A percentile compares a stretch with the other conserved stretches of the same genome.
Conservation (phyloP, 2,329 filamentous ascomycete species). For the Dendrostoma leiphaemia region DNA sequence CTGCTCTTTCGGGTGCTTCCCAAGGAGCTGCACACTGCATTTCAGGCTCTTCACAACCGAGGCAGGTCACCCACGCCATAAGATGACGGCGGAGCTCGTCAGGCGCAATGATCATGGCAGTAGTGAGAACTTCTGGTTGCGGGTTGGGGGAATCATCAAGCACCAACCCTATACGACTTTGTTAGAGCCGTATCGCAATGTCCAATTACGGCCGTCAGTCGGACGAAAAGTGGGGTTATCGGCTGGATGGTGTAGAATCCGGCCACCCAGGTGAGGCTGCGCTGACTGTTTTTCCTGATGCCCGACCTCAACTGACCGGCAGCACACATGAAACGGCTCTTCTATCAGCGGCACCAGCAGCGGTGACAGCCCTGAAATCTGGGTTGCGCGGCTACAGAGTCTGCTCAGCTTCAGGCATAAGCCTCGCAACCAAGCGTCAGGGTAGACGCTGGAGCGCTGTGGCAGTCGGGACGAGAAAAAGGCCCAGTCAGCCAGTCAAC, state of each 20-base stretch:
- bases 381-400: neutral
- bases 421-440: constrained; percentile 1
- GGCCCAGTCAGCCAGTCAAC: neutral
- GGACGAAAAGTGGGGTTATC: neutral
- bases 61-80: neutral
- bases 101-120: neutral
- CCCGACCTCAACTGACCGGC: neutral
- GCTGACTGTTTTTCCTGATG: neutral
- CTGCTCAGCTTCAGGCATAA: neutral
- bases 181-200: neutral
- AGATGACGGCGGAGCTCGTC: neutral
- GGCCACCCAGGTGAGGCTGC: neutral
- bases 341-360: neutral
- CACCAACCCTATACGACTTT: neutral
- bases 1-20: neutral
- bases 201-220: neutral
- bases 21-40: neutral
- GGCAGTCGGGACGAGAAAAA: too few relatives aligned
- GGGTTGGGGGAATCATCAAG: neutral
- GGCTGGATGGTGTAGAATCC: neutral
- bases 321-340: constrained; percentile 2
- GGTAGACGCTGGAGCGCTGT: neutral
- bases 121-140: neutral
- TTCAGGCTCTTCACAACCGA: too few relatives aligned
- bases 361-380: neutral